Percentiles rank a stretch among this genome's conserved stretches.
Evolutionary conservation across 2,329 filamentous ascomycete species (phyloP).

Genomic region (Beauveria brongniartii): DNA sequence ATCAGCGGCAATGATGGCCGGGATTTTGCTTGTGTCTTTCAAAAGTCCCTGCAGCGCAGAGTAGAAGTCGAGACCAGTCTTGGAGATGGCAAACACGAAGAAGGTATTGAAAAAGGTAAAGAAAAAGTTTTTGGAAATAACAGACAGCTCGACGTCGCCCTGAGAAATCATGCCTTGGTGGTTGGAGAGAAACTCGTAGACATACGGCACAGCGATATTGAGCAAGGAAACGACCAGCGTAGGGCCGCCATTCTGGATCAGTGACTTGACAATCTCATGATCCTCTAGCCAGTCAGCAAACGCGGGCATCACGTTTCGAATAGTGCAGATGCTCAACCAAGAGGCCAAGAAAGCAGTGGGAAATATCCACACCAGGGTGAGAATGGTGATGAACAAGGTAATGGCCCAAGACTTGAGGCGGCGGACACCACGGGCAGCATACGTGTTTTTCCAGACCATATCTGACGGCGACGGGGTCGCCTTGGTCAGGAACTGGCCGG

Average conservation of each 20-base stretch:
- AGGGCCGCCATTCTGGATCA: slow-evolving; percentile 82
- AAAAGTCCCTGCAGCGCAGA: slow-evolving; percentile 64
- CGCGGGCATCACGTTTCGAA: slow-evolving; percentile 62
- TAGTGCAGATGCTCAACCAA: slow-evolving; percentile 72
- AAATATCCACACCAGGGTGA: slow-evolving; percentile 83
- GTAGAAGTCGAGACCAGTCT: slow-evolving; percentile 71
- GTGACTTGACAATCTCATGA: slow-evolving; percentile 62
- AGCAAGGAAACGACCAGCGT: slow-evolving; percentile 79
- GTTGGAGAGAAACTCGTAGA: slow-evolving; percentile 90
- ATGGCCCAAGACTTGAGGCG: slow-evolving; percentile 76
- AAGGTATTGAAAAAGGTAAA: slow-evolving; percentile 99
- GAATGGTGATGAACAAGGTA: slow-evolving; percentile 70
- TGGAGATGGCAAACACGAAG: slow-evolving; percentile 83
- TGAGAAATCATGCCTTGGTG: slow-evolving; percentile 92
- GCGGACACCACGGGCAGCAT: slow-evolving; percentile 64
- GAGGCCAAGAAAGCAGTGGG: slow-evolving; percentile 73
- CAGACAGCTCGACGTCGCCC: slow-evolving; percentile 85
- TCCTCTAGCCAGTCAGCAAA: slow-evolving; percentile 59
- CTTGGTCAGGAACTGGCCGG: slow-evolving; percentile 76
- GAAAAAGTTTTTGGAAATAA: slow-evolving; percentile 98
- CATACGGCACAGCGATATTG: slow-evolving; percentile 81
- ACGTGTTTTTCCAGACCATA: slow-evolving; percentile 93
- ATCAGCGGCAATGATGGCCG: slow-evolving; percentile 64
- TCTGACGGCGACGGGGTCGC: slow-evolving; percentile 82
- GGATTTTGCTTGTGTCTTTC: slow-evolving; percentile 71